A percentile compares a stretch with the other conserved stretches of the same genome.
These are phyloP conservation scores for Exophiala bonariae DNA, from an alignment of 2,329 filamentous ascomycete species.

Conservation along the genomic window DNA sequence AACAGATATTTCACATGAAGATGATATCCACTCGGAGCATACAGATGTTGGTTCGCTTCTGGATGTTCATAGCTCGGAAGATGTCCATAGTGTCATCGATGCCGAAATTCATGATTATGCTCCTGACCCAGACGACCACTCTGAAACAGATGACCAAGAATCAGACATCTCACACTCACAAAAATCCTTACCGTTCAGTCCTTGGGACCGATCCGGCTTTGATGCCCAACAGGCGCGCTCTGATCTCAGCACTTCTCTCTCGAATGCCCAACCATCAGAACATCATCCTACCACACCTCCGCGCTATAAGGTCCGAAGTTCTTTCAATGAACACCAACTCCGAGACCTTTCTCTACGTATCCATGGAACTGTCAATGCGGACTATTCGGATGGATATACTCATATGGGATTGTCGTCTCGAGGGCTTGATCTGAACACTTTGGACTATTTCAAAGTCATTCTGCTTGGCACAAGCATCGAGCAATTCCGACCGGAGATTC, in stretches of 20 bases:
- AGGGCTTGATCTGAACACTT: constrained; percentile 18
- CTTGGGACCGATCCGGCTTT: not conserved
- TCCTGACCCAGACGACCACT: constrained; percentile 23
- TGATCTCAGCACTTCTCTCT: not conserved
- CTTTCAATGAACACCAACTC: not conserved
- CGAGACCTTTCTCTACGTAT: not conserved
- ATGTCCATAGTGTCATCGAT: constrained; percentile 45
- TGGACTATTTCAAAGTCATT: constrained; percentile 21
- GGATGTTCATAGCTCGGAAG: constrained; percentile 42
- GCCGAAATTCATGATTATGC: constrained; percentile 31
- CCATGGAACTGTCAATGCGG: not conserved
- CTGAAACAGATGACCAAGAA: not conserved
- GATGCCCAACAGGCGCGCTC: not conserved
- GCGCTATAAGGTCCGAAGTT: not conserved
- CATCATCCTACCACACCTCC: too few relatives aligned
- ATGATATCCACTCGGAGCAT: constrained; percentile 45
- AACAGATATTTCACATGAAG: constrained; percentile 45
- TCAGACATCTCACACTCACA: not conserved
- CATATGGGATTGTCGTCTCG: constrained; percentile 29
- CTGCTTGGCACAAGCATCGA: constrained; percentile 19
- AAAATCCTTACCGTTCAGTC: not conserved
- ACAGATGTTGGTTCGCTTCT: constrained; percentile 46
- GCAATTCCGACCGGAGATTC: constrained; percentile 21
- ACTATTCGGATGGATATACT: constrained; percentile 20
- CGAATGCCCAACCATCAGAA: not conserved